Conservation (phyloP, 257 asterid genomes). For the Nicotiana paniculata region DNA sequence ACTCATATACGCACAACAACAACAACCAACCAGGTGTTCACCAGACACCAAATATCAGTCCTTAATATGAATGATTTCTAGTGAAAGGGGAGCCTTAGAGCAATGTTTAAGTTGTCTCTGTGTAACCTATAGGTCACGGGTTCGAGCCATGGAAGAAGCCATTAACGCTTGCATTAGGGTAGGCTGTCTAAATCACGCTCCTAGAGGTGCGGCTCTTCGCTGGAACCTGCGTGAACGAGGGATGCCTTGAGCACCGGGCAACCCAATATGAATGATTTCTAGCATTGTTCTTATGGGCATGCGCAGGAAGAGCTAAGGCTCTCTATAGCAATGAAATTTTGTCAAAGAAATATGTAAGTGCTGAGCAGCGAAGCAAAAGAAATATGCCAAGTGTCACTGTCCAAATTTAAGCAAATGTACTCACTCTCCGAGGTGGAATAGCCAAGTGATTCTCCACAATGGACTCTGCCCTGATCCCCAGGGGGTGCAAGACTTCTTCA, state of each 20-base stretch:
- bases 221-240: too few relatives aligned
- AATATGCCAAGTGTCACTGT: background rate
- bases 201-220: too few relatives aligned
- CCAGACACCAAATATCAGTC: background rate
- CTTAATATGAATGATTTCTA: background rate
- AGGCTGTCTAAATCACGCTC: too few relatives aligned
- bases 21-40: background rate
- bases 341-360: background rate
- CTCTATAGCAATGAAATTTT: background rate
- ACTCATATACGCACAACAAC: background rate
- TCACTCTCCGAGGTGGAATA: slow-evolving; percentile 64
- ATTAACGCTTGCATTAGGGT: too few relatives aligned
- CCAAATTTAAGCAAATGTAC: background rate
- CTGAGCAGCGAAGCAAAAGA: background rate
- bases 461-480: slow-evolving; percentile 58
- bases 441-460: slow-evolving; percentile 59
- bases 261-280: too few relatives aligned
- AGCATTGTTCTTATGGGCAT: background rate
- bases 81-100: too few relatives aligned
- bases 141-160: too few relatives aligned
- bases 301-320: background rate
- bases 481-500: slow-evolving; percentile 65
- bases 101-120: too few relatives aligned
- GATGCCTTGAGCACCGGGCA: too few relatives aligned
- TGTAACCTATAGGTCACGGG: too few relatives aligned